A percentile compares a stretch with the other conserved stretches of the same genome.
phyloP scores from a whole-genome alignment of 805 yeast genomes.

The Candida boidinii region DNA sequence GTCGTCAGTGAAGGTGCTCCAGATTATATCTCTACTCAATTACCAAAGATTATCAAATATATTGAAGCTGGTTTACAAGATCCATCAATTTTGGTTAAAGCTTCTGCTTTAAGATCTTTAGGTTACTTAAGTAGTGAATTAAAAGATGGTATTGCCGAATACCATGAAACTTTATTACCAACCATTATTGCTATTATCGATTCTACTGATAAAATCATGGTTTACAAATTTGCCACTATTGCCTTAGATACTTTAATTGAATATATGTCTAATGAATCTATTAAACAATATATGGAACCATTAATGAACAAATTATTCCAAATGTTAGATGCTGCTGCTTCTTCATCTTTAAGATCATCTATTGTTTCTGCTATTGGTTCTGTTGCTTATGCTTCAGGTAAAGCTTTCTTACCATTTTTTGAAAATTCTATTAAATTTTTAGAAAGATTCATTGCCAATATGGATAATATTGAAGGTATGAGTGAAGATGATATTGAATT shows the following conservation, averaged over 20 bases:
- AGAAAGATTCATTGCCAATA: constrained; percentile 70
- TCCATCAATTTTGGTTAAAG: constrained; percentile 62
- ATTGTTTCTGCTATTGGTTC: constrained; percentile 95
- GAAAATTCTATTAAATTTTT: constrained; percentile 69
- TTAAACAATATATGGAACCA: constrained; percentile 72
- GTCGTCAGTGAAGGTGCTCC: constrained; percentile 90
- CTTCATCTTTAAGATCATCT: constrained; percentile 68
- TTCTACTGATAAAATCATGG: constrained; percentile 70
- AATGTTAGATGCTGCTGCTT: constrained; percentile 69
- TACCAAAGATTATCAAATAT: constrained; percentile 64
- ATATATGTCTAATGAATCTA: constrained; percentile 81
- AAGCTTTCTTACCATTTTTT: constrained; percentile 79
- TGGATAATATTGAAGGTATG: constrained; percentile 63
- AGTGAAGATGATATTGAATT: constrained; percentile 86
- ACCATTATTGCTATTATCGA: constrained; percentile 82
- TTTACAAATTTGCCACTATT: constrained; percentile 83
- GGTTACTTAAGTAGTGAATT: constrained; percentile 73
- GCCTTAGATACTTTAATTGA: constrained; percentile 91
- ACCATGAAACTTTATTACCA: constrained; percentile 77
- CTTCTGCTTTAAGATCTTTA: constrained; percentile 79
- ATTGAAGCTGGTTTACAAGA: constrained; percentile 74
- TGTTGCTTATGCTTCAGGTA: constrained; percentile 92
- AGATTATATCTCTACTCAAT: constrained; percentile 73
- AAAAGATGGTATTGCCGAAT: constrained; percentile 77
- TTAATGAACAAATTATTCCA: constrained; percentile 83